phyloP scores from a whole-genome alignment of 1,139 yeast genomes.

The Diutina sp. region DNA sequence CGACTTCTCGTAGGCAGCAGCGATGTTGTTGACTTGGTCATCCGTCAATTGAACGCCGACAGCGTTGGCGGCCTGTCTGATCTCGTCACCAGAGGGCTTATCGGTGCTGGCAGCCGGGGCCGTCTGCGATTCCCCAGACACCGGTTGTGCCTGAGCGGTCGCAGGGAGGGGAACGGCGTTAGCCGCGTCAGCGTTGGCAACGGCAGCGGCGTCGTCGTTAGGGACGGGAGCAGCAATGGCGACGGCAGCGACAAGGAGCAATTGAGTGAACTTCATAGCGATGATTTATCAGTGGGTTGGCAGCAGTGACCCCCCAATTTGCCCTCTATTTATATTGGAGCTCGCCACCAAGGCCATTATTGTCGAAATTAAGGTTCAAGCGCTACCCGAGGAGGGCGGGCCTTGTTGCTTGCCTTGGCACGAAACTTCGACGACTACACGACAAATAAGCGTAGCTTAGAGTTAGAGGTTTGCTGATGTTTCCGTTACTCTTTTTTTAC shows the following conservation, averaged over 20 bases:
- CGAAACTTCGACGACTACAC: not conserved
- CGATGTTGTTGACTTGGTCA: not conserved
- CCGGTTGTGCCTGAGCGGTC: not conserved
- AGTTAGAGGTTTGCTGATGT: no score
- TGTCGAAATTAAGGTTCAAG: not conserved
- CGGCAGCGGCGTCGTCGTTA: not conserved
- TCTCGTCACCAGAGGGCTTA: not conserved
- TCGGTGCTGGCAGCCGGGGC: not conserved
- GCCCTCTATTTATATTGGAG: not conserved
- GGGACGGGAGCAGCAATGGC: conserved; percentile 1
- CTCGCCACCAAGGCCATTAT: not conserved
- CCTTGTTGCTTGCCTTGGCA: not conserved
- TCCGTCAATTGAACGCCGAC: not conserved
- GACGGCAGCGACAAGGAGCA: not conserved
- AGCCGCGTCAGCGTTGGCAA: not conserved
- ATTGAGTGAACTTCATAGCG: not conserved
- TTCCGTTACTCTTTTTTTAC: no score
- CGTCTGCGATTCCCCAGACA: not conserved
- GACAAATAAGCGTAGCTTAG: no score
- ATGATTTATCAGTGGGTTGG: no score
- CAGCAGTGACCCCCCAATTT: not conserved
- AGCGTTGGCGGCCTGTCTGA: not conserved
- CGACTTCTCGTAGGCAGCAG: not conserved
- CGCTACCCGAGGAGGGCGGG: not conserved
- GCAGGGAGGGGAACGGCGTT: not conserved